Percentiles rank a stretch among this genome's conserved stretches.
Evolutionary conservation across 352 stramenopile species (phyloP).

Genomic region (Phytophthora pluvialis): DNA sequence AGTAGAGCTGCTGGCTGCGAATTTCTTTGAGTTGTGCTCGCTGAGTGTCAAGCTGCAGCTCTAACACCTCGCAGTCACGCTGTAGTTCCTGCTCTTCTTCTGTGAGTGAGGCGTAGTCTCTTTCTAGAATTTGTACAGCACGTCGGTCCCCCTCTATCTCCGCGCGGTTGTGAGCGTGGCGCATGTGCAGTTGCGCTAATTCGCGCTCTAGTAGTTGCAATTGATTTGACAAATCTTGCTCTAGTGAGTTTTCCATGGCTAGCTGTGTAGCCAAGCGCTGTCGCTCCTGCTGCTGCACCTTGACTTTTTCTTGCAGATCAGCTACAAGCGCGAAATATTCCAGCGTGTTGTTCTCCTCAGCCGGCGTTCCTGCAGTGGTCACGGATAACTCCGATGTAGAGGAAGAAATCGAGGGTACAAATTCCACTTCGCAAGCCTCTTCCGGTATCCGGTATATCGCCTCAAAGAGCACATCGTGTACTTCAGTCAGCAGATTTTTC

Average conservation of each 20-base stretch:
- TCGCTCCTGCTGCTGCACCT: conserved; percentile 25
- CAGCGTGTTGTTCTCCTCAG: background rate
- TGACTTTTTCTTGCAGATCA: conserved; percentile 26
- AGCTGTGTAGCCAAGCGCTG: conserved; percentile 34
- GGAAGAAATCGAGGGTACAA: background rate
- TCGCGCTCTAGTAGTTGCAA: conserved; percentile 49
- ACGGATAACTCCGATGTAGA: background rate
- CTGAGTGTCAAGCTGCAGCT: conserved; percentile 50
- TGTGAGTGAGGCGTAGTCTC: conserved; percentile 54
- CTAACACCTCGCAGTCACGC: conserved; percentile 53
- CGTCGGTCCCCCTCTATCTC: conserved; percentile 49
- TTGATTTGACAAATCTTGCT: conserved; percentile 41
- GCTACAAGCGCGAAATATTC: conserved; percentile 37
- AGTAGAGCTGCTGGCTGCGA: conserved; percentile 52
- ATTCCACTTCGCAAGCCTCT: background rate
- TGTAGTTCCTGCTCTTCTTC: conserved; percentile 49
- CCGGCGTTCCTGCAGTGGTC: background rate
- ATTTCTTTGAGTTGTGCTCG: conserved; percentile 47
- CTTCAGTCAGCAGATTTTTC: conserved; percentile 32
- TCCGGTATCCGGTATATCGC: conserved; percentile 19
- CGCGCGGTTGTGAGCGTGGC: conserved; percentile 43
- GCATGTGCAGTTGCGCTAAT: conserved; percentile 38
- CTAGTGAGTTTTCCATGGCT: conserved; percentile 54
- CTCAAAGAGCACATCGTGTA: conserved; percentile 18
- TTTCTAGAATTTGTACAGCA: conserved; percentile 50